Base-by-base conservation (phyloP, 352 stramenopile species). In the Globisporangium carolinianum region DNA sequence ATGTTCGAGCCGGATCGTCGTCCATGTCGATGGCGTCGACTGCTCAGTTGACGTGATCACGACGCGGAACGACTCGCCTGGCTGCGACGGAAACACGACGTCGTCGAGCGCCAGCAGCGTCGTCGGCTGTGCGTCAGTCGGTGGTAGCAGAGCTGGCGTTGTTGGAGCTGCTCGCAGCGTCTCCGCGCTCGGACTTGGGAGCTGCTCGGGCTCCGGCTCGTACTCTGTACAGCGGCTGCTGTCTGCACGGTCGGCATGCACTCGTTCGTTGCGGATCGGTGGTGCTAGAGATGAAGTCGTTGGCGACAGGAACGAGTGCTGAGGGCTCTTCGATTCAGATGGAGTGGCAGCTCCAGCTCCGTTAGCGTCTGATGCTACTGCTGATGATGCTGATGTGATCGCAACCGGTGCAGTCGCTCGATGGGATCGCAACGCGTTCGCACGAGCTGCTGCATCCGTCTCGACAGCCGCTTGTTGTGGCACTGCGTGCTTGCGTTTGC, bases 1-100 rank as follows among this genome's bases (percentile, higher is more conserved):
- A 17, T 79, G 64, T 49, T 74, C 58, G 37, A 79, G 61, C 52
- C 63, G 63, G 36, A 76, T 67, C 18, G 60, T 72, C 10, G 64
- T 55, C 24, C 1, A 3, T 24, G 24, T 24, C 24, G 24, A 24
- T 24, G 24, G 24, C 24, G 24, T 24, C 12, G 46, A 24, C 4
- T 15, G 17, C 4, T 53, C 37, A 14, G 39, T 51, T n/a, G 48
- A 61, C 24, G 62, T 63, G 18, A 78, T 64, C 35, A 56, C 36
- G 38, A 79, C 58, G 61, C 64, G 65, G 17, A 66, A 79, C 39
- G 58, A 69, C 51, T 68, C 55, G 24, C 55, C 42, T 9, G 39
- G 35, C 17, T 71, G 64, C 45, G 59, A 65, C 47, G 67, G 65
- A 32, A 78, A 61, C 45, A 55, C 43, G 37, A 75, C 70, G 51